Percentiles rank a stretch among this genome's conserved stretches.
These are phyloP conservation scores for Ogataea henricii DNA, from an alignment of 805 yeast species.

Conservation along the genomic window DNA sequence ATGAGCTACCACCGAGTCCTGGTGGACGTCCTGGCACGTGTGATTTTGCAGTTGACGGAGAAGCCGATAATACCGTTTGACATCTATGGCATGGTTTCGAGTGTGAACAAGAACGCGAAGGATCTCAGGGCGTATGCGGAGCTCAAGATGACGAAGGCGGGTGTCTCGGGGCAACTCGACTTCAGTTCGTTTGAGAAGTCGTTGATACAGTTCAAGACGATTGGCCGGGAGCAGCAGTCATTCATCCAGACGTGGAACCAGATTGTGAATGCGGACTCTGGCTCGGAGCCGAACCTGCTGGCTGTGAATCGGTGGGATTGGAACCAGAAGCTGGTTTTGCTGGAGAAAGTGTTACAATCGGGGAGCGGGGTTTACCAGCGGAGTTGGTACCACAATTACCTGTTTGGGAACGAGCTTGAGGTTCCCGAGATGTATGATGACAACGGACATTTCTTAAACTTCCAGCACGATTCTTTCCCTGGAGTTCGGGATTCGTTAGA, in stretches of 20 bases:
- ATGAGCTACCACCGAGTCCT: slow-evolving; percentile 58
- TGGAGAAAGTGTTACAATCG: slow-evolving; percentile 56
- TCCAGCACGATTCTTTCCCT: slow-evolving; percentile 72
- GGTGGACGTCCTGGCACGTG: slow-evolving; percentile 53
- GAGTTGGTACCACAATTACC: slow-evolving; percentile 63
- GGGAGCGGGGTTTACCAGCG: slow-evolving; percentile 49
- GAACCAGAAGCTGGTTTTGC: slow-evolving; percentile 64
- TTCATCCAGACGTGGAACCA: slow-evolving; percentile 69
- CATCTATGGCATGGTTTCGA: slow-evolving; percentile 46
- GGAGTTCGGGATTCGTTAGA: slow-evolving; percentile 68
- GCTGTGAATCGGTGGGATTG: slow-evolving; percentile 77
- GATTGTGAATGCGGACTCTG: slow-evolving; percentile 51
- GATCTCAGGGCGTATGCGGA: slow-evolving; percentile 48
- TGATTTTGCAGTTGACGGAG: slow-evolving; percentile 65
- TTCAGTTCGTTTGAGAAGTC: slow-evolving; percentile 30
- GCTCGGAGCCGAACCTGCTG: slow-evolving; percentile 71
- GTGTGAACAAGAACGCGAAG: slow-evolving; percentile 44
- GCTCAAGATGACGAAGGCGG: slow-evolving; percentile 9
- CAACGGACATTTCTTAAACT: slow-evolving; percentile 32
- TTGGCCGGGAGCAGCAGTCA: slow-evolving; percentile 50
- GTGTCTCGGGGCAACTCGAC: slow-evolving; percentile 23
- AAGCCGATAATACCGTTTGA: slow-evolving; percentile 76
- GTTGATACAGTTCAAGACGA: slow-evolving; percentile 40
- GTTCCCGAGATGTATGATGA: slow-evolving; percentile 46
- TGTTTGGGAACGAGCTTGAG: slow-evolving; percentile 68